Conservation (phyloP, 768 basidiomycete species). For the Boletus rufocinnamomeus region DNA sequence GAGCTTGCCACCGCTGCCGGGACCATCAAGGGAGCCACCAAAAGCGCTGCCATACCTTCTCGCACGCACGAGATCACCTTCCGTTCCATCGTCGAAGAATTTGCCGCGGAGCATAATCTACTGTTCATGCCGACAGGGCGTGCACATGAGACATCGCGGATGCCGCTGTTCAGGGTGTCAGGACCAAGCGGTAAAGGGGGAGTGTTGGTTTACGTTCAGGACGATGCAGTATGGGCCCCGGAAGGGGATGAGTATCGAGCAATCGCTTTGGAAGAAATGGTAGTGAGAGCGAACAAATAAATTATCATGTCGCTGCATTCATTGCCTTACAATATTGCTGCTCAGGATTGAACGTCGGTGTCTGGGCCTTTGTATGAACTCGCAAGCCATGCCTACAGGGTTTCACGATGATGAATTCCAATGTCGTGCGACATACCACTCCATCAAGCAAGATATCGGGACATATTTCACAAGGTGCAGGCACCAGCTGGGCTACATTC, state of each 20-base stretch:
- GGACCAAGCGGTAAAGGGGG: conserved; percentile 85
- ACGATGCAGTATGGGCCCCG: conserved; percentile 92
- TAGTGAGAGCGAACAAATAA: conserved; percentile 53
- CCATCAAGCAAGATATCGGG: background rate
- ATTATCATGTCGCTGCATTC: background rate
- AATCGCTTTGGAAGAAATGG: conserved; percentile 88
- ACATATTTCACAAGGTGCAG: too few relatives aligned
- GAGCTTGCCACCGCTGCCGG: conserved; percentile 42
- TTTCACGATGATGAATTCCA: background rate
- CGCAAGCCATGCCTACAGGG: background rate
- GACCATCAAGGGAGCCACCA: conserved; percentile 32
- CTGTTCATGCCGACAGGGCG: conserved; percentile 87
- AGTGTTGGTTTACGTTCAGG: conserved; percentile 82
- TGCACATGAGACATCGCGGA: conserved; percentile 80
- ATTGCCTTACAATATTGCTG: background rate
- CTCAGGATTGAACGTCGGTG: background rate
- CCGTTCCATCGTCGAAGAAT: conserved; percentile 90
- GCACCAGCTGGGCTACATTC: too few relatives aligned
- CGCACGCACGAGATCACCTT: conserved; percentile 87
- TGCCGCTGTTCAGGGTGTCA: conserved; percentile 88
- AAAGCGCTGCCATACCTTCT: conserved; percentile 43
- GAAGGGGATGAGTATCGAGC: conserved; percentile 70
- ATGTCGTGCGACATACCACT: background rate
- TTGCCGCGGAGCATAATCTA: conserved; percentile 80
- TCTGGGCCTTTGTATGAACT: background rate